Base-by-base conservation (phyloP, 495 filamentous ascomycete genomes). In the Hyaloscypha bicolor region DNA sequence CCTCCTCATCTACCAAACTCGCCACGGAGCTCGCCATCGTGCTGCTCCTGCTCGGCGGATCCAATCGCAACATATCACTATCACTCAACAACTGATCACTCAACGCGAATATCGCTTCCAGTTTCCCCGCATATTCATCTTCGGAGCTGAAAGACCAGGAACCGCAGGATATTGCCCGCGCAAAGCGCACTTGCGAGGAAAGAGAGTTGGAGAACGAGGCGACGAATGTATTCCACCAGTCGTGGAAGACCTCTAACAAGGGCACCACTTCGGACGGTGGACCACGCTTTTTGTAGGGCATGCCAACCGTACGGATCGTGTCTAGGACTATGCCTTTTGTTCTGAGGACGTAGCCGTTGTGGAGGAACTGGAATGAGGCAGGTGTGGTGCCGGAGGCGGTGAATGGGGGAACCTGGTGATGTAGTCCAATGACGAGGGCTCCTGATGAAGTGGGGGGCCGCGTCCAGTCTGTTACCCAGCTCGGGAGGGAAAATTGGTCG, bases 391-490 rank as follows among this genome's bases (percentile, higher is more conserved):
- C 71, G 3, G 69, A 69, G 0, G 68, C 65, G 6, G 37, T 12
- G 48, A 62, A 70, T 12, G 39, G 35, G 1, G 66, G 60, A 16
- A 42, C 55, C 1, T 52, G 62, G 56, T 71, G 63, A 32, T 71
- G 66, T 9, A 70, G 58, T 1, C 65, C 65, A 11, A 70, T 60
- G 1, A 73, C 29, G n/a, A 42, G 32, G 11, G 64, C 37, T 9
- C 65, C 62, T 5, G 68, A n/a, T 25, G 30, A 32, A 8, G 31
- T 3, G 6, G 33, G 55, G 33, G 60, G 61, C 0, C 69, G 62
- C 2, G 55, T 68, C 72, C 72, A 73, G 39, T 73, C 69, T n/a
- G 69, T 62, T 6, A 69, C 69, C 72, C 72, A 73, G 12, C 64
- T 56, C 31, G 72, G 72, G 2, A 73, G 37, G 6, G 59, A 32